Evolutionary conservation across 139 green algal species (phyloP).

Genomic region (Volvox reticuliferus): DNA sequence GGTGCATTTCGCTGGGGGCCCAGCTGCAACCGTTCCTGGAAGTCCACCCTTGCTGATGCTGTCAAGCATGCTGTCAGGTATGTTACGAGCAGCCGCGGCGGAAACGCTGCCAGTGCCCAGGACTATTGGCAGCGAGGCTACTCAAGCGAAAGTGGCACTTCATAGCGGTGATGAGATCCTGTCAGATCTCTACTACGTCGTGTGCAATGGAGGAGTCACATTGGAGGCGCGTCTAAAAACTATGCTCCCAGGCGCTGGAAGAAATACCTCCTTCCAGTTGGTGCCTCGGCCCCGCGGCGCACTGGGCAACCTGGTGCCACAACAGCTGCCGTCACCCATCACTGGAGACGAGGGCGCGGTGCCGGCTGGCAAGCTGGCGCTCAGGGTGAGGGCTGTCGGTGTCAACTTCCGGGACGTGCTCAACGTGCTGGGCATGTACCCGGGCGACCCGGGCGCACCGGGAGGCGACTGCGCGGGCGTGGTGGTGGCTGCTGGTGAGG

Average conservation of each 20-base stretch:
- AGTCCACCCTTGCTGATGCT: not conserved
- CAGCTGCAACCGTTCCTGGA: not conserved
- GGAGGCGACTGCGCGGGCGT: constrained; percentile 88
- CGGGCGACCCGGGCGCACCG: constrained; percentile 81
- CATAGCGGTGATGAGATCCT: not conserved
- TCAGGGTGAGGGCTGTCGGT: constrained; percentile 83
- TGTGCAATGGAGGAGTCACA: not conserved
- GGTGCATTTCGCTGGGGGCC: not conserved
- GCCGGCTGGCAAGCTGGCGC: constrained; percentile 53
- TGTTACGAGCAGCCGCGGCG: not conserved
- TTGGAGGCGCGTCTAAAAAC: not conserved
- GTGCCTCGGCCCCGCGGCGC: constrained; percentile 65
- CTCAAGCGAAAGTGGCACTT: not conserved
- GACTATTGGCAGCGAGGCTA: not conserved
- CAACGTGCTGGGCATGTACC: constrained; percentile 89
- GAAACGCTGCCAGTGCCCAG: constrained; percentile 33
- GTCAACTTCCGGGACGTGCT: constrained; percentile 89
- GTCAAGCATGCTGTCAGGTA: not conserved
- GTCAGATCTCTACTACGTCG: not conserved
- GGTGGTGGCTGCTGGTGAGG: constrained; percentile 60
- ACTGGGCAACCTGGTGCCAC: constrained; percentile 65
- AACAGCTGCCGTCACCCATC: constrained; percentile 27
- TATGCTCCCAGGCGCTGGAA: not conserved
- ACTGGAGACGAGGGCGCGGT: not conserved
- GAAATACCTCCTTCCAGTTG: constrained; percentile 50